These are phyloP conservation scores for Cryphonectria radicalis DNA, from an alignment of 2,329 filamentous ascomycete species.

Conservation along the genomic window DNA sequence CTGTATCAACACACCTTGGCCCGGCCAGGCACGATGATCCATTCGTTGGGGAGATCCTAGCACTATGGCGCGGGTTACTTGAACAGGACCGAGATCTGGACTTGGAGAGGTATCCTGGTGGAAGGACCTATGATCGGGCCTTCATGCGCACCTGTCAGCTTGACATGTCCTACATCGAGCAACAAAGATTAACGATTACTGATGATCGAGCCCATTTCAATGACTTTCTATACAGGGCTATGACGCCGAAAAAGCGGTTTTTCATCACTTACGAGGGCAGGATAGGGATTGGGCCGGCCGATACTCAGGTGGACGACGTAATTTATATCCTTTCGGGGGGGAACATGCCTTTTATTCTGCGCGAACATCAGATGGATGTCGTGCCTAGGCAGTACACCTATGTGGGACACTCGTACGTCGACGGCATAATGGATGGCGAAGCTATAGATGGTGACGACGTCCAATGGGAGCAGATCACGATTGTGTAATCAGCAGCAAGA, in stretches of 20 bases:
- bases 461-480: neutral
- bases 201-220: neutral
- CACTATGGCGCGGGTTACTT: neutral
- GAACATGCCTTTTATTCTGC: neutral
- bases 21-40: neutral
- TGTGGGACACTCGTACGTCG: neutral
- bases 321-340: neutral
- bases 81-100: neutral
- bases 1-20: neutral
- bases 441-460: neutral
- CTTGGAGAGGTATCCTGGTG: neutral
- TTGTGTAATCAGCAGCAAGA: neutral
- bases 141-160: neutral
- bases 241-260: neutral
- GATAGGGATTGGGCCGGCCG: neutral
- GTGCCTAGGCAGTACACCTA: neutral
- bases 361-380: neutral
- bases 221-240: neutral
- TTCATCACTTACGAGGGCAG: neutral
- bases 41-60: accelerated
- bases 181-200: neutral
- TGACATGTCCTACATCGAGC: neutral
- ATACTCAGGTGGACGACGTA: neutral
- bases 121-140: neutral
- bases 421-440: neutral